A percentile compares a stretch with the other conserved stretches of the same genome.
phyloP scores from a whole-genome alignment of 2,329 filamentous ascomycete genomes.

The Aciculosporium take region DNA sequence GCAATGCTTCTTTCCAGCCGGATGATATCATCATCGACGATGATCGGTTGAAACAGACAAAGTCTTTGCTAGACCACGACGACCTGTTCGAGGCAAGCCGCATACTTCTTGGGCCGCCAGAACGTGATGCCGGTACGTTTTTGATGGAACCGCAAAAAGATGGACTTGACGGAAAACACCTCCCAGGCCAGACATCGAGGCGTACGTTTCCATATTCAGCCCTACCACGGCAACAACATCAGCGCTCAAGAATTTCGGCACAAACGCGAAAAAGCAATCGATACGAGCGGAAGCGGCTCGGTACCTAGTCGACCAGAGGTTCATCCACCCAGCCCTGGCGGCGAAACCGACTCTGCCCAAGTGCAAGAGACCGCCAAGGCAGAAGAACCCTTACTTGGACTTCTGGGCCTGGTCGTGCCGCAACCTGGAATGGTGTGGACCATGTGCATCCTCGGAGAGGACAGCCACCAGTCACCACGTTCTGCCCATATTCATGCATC shows the following conservation, averaged over 20 bases:
- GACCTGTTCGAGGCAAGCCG: slow-evolving; percentile 31
- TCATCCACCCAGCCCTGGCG: slow-evolving; percentile 30
- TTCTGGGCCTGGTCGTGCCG: slow-evolving; percentile 53
- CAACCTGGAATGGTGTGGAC: slow-evolving; percentile 51
- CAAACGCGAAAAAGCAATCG: slow-evolving; percentile 51
- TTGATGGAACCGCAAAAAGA: background rate
- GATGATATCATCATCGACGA: slow-evolving; percentile 24
- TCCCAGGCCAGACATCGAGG: slow-evolving; percentile 41
- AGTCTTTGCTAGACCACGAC: slow-evolving; percentile 25
- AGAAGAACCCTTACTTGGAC: slow-evolving; percentile 54
- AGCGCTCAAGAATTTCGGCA: slow-evolving; percentile 45
- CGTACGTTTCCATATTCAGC: slow-evolving; percentile 54
- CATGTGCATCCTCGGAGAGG: slow-evolving; percentile 35
- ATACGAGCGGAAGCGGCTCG: slow-evolving; percentile 41
- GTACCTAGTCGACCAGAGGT: slow-evolving; percentile 39
- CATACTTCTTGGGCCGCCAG: slow-evolving; percentile 29
- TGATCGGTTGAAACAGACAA: slow-evolving; percentile 22
- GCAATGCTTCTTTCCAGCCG: slow-evolving; percentile 30
- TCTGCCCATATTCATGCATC: slow-evolving; percentile 61
- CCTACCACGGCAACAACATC: slow-evolving; percentile 44
- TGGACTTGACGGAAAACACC: slow-evolving; percentile 29
- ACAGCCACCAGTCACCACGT: slow-evolving; percentile 50
- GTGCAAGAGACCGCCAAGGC: slow-evolving; percentile 26
- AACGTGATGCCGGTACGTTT: slow-evolving; percentile 24
- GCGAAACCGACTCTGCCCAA: slow-evolving; percentile 29